A percentile compares a stretch with the other conserved stretches of the same genome.
phyloP scores from a whole-genome alignment of 2,329 filamentous ascomycete species.

The Fusarium coicis region DNA sequence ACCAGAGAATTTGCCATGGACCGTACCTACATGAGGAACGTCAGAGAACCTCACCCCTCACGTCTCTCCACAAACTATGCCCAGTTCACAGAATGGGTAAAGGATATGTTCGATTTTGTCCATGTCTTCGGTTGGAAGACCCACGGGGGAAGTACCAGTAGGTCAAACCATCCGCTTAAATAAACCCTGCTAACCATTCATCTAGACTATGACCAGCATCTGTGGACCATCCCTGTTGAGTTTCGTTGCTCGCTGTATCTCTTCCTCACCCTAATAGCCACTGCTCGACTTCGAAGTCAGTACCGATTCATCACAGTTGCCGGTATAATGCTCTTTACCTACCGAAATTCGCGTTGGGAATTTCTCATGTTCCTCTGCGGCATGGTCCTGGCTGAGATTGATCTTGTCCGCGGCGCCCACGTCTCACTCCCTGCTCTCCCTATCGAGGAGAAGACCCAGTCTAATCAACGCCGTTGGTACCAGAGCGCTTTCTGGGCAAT shows the following conservation, averaged over 20 bases:
- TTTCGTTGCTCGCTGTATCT: constrained; percentile 68
- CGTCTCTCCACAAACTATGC: constrained; percentile 50
- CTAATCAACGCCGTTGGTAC: constrained; percentile 4
- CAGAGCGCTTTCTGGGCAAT: constrained; percentile 51
- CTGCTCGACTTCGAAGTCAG: constrained; percentile 56
- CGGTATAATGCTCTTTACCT: constrained; percentile 56
- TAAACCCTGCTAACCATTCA: not conserved
- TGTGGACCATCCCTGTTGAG: constrained; percentile 73
- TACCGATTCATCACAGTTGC: constrained; percentile 57
- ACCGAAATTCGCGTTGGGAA: constrained; percentile 64
- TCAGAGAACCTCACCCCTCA: constrained; percentile 60
- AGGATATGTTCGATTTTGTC: constrained; percentile 61
- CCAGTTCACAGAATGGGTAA: constrained; percentile 59
- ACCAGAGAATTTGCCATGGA: constrained; percentile 60
- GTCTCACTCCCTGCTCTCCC: constrained; percentile 45
- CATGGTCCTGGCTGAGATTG: constrained; percentile 65
- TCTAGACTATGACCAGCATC: constrained; percentile 63
- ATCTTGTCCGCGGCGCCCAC: constrained; percentile 61
- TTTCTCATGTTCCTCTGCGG: constrained; percentile 66
- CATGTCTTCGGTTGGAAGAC: constrained; percentile 63
- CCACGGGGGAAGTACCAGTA: constrained; percentile 59
- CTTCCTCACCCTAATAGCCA: constrained; percentile 63
- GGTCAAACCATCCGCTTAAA: constrained; percentile 7
- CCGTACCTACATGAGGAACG: constrained; percentile 57
- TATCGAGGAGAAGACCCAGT: constrained; percentile 30